phyloP scores from a whole-genome alignment of 345 rosid genomes.

The Combretum micranthum region DNA sequence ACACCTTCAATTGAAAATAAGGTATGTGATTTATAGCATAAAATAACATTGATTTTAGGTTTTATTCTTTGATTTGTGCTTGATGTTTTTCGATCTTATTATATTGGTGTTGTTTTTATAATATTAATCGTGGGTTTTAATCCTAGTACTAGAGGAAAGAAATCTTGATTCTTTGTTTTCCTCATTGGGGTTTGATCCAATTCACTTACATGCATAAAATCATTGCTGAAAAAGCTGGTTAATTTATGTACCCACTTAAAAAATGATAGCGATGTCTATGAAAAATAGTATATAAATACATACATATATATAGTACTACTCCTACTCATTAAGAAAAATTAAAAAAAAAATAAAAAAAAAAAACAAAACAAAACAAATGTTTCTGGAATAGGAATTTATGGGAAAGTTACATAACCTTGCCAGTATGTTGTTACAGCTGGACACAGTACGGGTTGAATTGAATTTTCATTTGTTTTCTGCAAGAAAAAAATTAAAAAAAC shows the following conservation, averaged over 20 bases:
- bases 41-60: constrained; percentile 12
- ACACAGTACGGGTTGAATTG: background rate
- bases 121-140: too few relatives aligned
- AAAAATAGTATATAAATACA: background rate
- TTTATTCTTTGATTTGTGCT: background rate
- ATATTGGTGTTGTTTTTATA: too few relatives aligned
- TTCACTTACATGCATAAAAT: constrained; percentile 9
- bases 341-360: constrained; percentile 8
- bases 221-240: constrained; percentile 28
- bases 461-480: background rate
- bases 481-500: too few relatives aligned
- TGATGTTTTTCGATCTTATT: too few relatives aligned
- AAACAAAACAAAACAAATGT: too few relatives aligned
- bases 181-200: constrained; percentile 4
- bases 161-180: background rate
- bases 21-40: constrained; percentile 24
- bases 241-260: constrained; percentile 2
- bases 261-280: constrained; percentile 10
- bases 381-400: constrained; percentile 9
- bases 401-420: constrained; percentile 1
- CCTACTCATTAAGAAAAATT: background rate
- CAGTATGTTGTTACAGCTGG: constrained; percentile 33
- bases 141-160: too few relatives aligned
- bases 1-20: constrained; percentile 6
- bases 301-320: too few relatives aligned